These are phyloP conservation scores for Dichomitus squalens DNA, from an alignment of 1,284 basidiomycete species.

Conservation along the genomic window DNA sequence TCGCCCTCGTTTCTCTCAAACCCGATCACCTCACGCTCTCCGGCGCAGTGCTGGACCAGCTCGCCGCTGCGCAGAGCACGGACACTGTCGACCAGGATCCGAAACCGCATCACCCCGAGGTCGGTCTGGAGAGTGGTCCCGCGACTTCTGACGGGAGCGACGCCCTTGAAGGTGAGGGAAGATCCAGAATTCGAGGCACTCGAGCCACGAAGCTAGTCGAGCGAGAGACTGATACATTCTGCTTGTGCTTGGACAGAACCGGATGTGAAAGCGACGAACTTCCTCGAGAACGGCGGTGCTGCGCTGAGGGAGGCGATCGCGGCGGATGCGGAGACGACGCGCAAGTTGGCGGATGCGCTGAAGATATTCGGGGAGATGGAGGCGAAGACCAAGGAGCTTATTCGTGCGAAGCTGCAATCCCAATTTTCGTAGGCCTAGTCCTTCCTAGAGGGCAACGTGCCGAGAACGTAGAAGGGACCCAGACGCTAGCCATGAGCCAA, in stretches of 20 bases:
- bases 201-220: background rate
- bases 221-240: background rate
- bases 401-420: constrained; percentile 25
- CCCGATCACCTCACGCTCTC: constrained; percentile 52
- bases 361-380: constrained; percentile 47
- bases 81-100: background rate
- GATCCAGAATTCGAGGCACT: too few species aligned
- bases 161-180: background rate
- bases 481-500: too few species aligned
- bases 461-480: too few species aligned
- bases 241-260: background rate
- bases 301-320: constrained; percentile 39
- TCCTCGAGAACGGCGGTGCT: constrained; percentile 37
- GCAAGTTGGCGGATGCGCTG: constrained; percentile 48
- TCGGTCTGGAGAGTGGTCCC: too few species aligned
- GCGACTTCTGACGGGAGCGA: too few species aligned
- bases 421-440: background rate
- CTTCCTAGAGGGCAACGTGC: too few species aligned
- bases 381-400: constrained; percentile 40
- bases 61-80: constrained; percentile 31
- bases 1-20: constrained; percentile 43
- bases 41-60: constrained; percentile 43
- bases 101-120: too few species aligned
- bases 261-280: constrained; percentile 32
- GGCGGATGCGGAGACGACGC: constrained; percentile 40